A percentile compares a stretch with the other conserved stretches of the same genome.
Conservation (phyloP, 345 rosid species). For the Nasturtium officinale region DNA sequence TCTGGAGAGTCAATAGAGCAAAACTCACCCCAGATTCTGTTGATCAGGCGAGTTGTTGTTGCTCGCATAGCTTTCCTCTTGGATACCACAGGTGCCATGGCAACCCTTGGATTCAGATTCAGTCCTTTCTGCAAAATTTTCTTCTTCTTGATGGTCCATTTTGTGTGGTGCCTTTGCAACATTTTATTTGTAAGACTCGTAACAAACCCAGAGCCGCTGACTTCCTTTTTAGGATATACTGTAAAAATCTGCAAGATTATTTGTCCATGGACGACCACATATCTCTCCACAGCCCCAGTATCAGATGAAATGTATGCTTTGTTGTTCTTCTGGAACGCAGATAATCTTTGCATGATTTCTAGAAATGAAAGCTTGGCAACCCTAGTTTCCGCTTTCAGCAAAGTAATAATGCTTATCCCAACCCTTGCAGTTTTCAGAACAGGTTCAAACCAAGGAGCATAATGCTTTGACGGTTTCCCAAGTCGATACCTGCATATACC, state of each 20-base stretch:
- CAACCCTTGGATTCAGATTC: slow-evolving; percentile 47
- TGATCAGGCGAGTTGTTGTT: slow-evolving; percentile 71
- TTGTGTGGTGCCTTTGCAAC: slow-evolving; percentile 73
- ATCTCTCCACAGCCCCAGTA: slow-evolving; percentile 58
- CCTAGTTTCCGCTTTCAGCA: slow-evolving; percentile 63
- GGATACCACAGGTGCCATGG: too few species aligned
- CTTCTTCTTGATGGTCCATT: slow-evolving; percentile 61
- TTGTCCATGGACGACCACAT: slow-evolving; percentile 74
- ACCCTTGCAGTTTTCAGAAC: slow-evolving; percentile 71
- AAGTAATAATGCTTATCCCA: slow-evolving; percentile 57
- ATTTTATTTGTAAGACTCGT: slow-evolving; percentile 55
- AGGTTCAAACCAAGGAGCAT: slow-evolving; percentile 50
- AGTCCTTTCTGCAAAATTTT: slow-evolving; percentile 42
- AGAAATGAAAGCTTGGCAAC: slow-evolving; percentile 60
- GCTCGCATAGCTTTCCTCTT: slow-evolving; percentile 65
- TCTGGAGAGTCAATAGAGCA: slow-evolving; percentile 60
- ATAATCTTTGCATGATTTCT: slow-evolving; percentile 53
- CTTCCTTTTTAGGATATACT: slow-evolving; percentile 52
- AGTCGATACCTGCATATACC: slow-evolving; percentile 70
- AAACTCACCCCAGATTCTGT: slow-evolving; percentile 80
- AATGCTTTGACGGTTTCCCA: slow-evolving; percentile 78
- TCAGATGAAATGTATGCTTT: slow-evolving; percentile 61
- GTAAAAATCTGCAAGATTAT: slow-evolving; percentile 70
- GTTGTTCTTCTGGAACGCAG: slow-evolving; percentile 52
- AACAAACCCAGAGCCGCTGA: slow-evolving; percentile 43